Evolutionary conservation across 202 grass and related monocot genomes (phyloP).

Genomic region (Setaria viridis): DNA sequence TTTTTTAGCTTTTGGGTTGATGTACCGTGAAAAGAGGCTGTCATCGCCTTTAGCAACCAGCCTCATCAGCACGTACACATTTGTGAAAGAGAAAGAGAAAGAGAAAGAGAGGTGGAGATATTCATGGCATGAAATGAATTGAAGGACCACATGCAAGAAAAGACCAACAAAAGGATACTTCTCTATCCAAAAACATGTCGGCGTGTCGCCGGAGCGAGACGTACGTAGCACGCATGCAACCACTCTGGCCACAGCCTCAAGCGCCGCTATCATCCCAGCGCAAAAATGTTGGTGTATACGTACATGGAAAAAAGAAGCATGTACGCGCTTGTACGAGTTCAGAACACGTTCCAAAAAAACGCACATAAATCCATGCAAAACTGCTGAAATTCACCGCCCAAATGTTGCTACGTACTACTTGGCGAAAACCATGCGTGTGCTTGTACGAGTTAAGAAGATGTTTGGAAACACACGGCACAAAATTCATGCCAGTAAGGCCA

Average conservation of each 20-base stretch:
- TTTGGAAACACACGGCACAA: too few species aligned
- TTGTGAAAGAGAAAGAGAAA: not conserved
- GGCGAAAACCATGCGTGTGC: too few species aligned
- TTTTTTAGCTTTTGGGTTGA: not conserved
- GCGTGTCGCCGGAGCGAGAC: not conserved
- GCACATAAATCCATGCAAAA: not conserved
- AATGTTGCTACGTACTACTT: too few species aligned
- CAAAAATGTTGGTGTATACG: not conserved
- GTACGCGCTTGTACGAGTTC: not conserved
- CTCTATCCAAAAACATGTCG: conserved; percentile 12
- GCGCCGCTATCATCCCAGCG: not conserved
- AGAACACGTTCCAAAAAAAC: not conserved
- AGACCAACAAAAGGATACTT: conserved; percentile 2
- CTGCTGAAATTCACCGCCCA: not conserved
- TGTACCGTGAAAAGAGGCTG: not conserved
- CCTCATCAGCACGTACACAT: not conserved
- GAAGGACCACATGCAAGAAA: not conserved
- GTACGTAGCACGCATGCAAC: conserved; percentile 18
- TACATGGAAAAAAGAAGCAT: too few species aligned
- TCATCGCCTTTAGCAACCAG: not conserved
- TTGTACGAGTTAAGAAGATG: too few species aligned
- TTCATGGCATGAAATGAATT: not conserved
- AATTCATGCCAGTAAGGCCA: too few species aligned
- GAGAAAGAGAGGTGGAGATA: not conserved
- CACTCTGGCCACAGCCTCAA: not conserved